Evolutionary conservation across 495 filamentous ascomycete genomes (phyloP).

Genomic region (Xylaria castorea): DNA sequence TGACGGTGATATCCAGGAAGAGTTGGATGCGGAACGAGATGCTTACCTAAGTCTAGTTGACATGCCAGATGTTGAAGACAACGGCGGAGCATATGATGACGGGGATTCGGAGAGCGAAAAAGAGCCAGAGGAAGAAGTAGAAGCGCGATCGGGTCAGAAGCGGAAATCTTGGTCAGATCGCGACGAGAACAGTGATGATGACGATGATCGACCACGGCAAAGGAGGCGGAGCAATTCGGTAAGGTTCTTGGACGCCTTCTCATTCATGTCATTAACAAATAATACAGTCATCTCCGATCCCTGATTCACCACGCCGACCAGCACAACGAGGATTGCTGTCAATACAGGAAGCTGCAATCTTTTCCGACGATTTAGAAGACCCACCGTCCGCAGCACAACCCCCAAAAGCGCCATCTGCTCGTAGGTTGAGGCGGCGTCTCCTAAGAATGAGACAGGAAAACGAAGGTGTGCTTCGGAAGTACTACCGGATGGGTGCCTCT

Average conservation of each 20-base stretch:
- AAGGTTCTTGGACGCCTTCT: slow-evolving; percentile 43
- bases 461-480: slow-evolving; percentile 71
- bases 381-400: slow-evolving; percentile 65
- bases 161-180: slow-evolving; percentile 84
- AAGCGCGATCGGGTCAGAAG: slow-evolving; percentile 62
- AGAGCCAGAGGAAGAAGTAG: slow-evolving; percentile 41
- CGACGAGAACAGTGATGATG: slow-evolving; percentile 71
- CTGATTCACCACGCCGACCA: slow-evolving; percentile 58
- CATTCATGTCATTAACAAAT: slow-evolving; percentile 21
- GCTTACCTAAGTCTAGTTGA: slow-evolving; percentile 82
- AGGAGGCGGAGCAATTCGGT: slow-evolving; percentile 88
- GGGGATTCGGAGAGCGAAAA: slow-evolving; percentile 57
- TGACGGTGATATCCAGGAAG: slow-evolving; percentile 94
- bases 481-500: slow-evolving; percentile 85
- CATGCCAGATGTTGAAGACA: slow-evolving; percentile 89
- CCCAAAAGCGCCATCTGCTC: slow-evolving; percentile 68
- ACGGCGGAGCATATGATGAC: slow-evolving; percentile 62
- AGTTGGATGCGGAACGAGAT: slow-evolving; percentile 73
- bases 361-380: slow-evolving; percentile 47
- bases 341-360: slow-evolving; percentile 46
- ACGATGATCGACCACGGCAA: slow-evolving; percentile 74
- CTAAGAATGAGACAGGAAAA: slow-evolving; percentile 78
- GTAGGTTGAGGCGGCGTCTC: slow-evolving; percentile 72
- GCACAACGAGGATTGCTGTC: slow-evolving; percentile 57
- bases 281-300: slow-evolving; percentile 64